A percentile compares a stretch with the other conserved stretches of the same genome.
Conservation (phyloP, 73 alveolate genomes). For the Paramecium pentaurelia region DNA sequence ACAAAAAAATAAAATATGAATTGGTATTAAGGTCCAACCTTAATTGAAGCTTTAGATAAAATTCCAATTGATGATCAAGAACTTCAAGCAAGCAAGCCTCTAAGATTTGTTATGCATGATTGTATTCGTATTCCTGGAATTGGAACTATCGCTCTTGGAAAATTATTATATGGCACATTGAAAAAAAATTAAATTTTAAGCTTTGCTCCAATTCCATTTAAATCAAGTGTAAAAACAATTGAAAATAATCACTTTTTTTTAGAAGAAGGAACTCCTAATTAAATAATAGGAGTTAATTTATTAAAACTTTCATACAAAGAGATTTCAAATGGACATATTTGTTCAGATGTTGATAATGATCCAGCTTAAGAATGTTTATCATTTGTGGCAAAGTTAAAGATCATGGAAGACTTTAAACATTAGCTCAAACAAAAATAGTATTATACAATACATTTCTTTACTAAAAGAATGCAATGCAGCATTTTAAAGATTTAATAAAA, state of each 20-base stretch:
- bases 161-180: neutral
- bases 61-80: neutral
- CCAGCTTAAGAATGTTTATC: neutral
- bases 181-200: neutral
- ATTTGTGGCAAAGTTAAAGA: neutral
- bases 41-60: constrained; percentile 88
- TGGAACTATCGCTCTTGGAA: neutral
- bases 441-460: neutral
- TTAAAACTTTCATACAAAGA: neutral
- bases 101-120: neutral
- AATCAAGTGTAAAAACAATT: neutral
- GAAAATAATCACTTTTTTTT: neutral
- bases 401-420: neutral
- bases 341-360: neutral
- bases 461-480: neutral
- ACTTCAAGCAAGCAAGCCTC: neutral
- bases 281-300: neutral
- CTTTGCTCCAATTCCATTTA: neutral
- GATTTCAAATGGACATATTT: neutral
- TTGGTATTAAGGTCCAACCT: constrained; percentile 98
- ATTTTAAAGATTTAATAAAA: neutral
- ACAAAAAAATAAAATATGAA: neutral
- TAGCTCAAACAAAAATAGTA: neutral
- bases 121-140: neutral
- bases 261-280: neutral